phyloP scores from a whole-genome alignment of 352 stramenopile genomes.

The Globisporangium polare region DNA sequence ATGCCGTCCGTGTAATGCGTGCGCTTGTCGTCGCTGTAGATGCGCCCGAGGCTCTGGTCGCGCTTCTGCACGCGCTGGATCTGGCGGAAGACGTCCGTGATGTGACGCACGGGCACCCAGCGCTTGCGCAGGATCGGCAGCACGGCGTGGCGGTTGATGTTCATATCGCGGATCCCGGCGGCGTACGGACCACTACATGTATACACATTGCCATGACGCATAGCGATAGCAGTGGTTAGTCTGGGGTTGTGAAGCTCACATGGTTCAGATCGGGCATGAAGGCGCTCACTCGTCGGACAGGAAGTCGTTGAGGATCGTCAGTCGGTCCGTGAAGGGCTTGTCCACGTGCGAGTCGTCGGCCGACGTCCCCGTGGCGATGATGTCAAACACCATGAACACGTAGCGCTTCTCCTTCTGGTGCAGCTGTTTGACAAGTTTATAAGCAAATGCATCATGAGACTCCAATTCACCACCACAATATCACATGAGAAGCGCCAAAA shows the following conservation, averaged over 20 bases:
- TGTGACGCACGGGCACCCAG: slow-evolving; percentile 77
- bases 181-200: slow-evolving; percentile 60
- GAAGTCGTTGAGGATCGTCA: slow-evolving; percentile 81
- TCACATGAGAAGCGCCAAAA: background rate
- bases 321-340: slow-evolving; percentile 75
- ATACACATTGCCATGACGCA: background rate
- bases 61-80: slow-evolving; percentile 77
- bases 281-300: slow-evolving; percentile 73
- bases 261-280: background rate
- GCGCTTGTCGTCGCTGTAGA: slow-evolving; percentile 82
- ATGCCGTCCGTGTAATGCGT: slow-evolving; percentile 89
- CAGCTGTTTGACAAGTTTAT: slow-evolving; percentile 34
- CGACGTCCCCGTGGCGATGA: slow-evolving; percentile 75
- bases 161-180: slow-evolving; percentile 53
- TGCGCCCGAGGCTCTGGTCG: slow-evolving; percentile 66
- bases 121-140: slow-evolving; percentile 80
- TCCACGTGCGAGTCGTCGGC: slow-evolving; percentile 72
- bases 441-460: slow-evolving; percentile 4
- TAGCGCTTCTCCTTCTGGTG: slow-evolving; percentile 79
- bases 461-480: background rate
- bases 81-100: slow-evolving; percentile 79
- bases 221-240: background rate
- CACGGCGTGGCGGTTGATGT: slow-evolving; percentile 64
- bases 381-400: slow-evolving; percentile 90
- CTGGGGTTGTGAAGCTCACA: background rate